Evolutionary conservation across 768 basidiomycete species (phyloP).

Genomic region (Amanita phalloides): DNA sequence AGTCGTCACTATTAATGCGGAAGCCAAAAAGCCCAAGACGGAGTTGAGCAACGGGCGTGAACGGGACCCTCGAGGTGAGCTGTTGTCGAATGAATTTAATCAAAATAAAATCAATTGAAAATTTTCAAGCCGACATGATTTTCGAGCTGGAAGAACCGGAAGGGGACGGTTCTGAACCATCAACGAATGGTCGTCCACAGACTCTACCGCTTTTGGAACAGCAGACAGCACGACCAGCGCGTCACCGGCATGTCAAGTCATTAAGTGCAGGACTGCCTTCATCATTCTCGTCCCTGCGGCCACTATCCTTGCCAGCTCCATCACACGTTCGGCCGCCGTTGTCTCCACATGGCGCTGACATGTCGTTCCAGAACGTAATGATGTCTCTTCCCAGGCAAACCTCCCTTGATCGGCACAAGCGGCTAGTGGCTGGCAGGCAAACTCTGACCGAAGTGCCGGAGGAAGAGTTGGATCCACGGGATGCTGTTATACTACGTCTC

Average conservation of each 20-base stretch:
- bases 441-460: conserved; percentile 13
- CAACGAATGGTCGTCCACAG: conserved; percentile 19
- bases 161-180: conserved; percentile 25
- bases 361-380: conserved; percentile 22
- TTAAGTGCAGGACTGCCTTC: conserved; percentile 34
- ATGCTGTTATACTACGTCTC: conserved; percentile 45
- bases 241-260: conserved; percentile 19
- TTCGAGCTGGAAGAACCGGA: conserved; percentile 66
- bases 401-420: conserved; percentile 2
- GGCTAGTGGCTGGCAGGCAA: neutral
- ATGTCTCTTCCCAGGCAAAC: conserved; percentile 17
- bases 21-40: conserved; percentile 19
- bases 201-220: conserved; percentile 33
- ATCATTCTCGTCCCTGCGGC: conserved; percentile 52
- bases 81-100: conserved; percentile 3
- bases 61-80: conserved; percentile 35
- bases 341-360: conserved; percentile 26
- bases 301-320: conserved; percentile 57
- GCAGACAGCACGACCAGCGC: conserved; percentile 21
- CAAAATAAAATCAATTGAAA: neutral
- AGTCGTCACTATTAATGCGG: conserved; percentile 33
- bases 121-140: conserved; percentile 40
- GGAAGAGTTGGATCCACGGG: conserved; percentile 16
- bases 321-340: conserved; percentile 43
- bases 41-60: conserved; percentile 18